phyloP scores from a whole-genome alignment of 345 rosid species.

The Cardamine occulta region DNA sequence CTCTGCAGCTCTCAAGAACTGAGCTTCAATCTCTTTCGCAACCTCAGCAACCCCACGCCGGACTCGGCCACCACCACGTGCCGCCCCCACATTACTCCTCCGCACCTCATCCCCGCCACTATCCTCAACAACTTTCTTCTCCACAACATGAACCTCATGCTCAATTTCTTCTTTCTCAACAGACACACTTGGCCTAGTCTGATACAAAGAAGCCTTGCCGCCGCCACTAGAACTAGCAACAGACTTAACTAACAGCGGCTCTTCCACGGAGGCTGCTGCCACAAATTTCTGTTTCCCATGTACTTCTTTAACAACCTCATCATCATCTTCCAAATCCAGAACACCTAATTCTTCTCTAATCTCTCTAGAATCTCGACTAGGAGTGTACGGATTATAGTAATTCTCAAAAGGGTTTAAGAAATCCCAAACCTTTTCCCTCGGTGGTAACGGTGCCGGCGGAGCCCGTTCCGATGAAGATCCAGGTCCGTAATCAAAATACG shows the following conservation, averaged over 20 bases:
- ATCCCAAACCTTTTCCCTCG: slow-evolving; percentile 69
- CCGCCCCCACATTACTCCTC: slow-evolving; percentile 20
- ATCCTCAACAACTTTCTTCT: slow-evolving; percentile 72
- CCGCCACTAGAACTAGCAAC: slow-evolving; percentile 23
- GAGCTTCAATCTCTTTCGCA: slow-evolving; percentile 64
- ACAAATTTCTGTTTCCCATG: slow-evolving; percentile 55
- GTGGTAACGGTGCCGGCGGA: slow-evolving; percentile 74
- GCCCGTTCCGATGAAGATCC: slow-evolving; percentile 54
- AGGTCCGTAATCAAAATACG: slow-evolving; percentile 42
- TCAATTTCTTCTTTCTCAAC: slow-evolving; percentile 52
- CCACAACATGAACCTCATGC: slow-evolving; percentile 80
- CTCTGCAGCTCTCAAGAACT: slow-evolving; percentile 77
- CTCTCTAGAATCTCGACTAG: slow-evolving; percentile 71
- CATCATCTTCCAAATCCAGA: slow-evolving; percentile 90
- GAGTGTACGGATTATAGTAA: slow-evolving; percentile 48
- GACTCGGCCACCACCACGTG: slow-evolving; percentile 37
- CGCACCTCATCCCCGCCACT: slow-evolving; percentile 44
- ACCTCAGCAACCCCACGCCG: slow-evolving; percentile 55
- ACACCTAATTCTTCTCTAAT: slow-evolving; percentile 87
- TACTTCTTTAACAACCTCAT: slow-evolving; percentile 77
- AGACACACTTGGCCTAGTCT: slow-evolving; percentile 39
- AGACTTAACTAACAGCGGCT: neutral
- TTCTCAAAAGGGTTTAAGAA: slow-evolving; percentile 62
- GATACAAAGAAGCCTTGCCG: slow-evolving; percentile 35
- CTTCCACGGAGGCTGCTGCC: slow-evolving; percentile 36